A percentile compares a stretch with the other conserved stretches of the same genome.
phyloP scores from a whole-genome alignment of 1,284 basidiomycete species.

The Heterobasidion irregulare region DNA sequence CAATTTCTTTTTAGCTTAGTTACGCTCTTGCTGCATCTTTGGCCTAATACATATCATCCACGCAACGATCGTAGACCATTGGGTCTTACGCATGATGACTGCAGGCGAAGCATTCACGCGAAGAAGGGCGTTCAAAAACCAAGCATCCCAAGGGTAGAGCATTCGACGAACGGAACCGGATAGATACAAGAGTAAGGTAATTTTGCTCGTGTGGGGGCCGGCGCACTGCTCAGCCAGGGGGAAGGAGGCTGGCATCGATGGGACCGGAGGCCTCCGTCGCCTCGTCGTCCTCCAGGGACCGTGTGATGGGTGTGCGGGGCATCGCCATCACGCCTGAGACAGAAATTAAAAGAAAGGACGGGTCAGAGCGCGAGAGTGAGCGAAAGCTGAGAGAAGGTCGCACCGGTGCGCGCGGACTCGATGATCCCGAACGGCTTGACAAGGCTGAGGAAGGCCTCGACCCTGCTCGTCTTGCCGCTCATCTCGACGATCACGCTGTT shows the following conservation, averaged over 20 bases:
- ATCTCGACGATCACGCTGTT: conserved; percentile 94
- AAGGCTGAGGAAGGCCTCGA: conserved; percentile 90
- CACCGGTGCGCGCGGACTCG: conserved; percentile 88
- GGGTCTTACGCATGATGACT: too few relatives aligned
- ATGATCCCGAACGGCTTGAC: conserved; percentile 92
- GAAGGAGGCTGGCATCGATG: conserved; percentile 82
- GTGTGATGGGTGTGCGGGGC: conserved; percentile 84
- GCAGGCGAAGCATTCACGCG: too few relatives aligned
- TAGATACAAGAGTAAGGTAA: neutral
- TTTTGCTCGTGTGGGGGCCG: neutral
- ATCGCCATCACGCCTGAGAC: conserved; percentile 86
- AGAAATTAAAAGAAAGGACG: neutral
- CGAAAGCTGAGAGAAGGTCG: conserved; percentile 17
- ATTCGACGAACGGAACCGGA: neutral
- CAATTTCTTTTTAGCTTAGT: too few relatives aligned
- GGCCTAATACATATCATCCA: too few relatives aligned
- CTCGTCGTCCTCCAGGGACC: conserved; percentile 56
- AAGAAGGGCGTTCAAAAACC: too few relatives aligned
- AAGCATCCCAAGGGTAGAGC: too few relatives aligned
- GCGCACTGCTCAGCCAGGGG: conserved; percentile 67
- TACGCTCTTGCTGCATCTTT: too few relatives aligned
- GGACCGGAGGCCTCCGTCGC: conserved; percentile 37
- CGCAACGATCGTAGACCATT: too few relatives aligned
- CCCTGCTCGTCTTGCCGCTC: conserved; percentile 84
- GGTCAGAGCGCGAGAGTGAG: neutral